Evolutionary conservation across 805 yeast species (phyloP).

Genomic region (Candida maris): DNA sequence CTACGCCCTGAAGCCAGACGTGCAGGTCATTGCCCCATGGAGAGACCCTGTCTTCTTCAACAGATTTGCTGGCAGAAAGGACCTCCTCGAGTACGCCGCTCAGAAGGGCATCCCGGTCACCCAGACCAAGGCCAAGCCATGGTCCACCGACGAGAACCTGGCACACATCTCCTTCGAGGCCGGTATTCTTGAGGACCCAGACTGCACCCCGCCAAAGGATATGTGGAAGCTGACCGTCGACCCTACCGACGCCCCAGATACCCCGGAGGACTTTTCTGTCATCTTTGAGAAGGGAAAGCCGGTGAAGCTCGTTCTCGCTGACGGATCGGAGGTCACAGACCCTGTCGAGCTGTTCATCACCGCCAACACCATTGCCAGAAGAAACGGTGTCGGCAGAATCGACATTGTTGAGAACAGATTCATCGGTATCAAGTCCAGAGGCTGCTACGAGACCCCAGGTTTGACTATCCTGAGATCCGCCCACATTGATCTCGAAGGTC

Average conservation of each 20-base stretch:
- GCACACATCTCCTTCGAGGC: slow-evolving; percentile 99
- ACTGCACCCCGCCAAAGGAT: slow-evolving; percentile 98
- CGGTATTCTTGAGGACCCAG: slow-evolving; percentile 98
- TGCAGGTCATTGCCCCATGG: slow-evolving; percentile 98
- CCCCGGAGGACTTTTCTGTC: slow-evolving; percentile 84
- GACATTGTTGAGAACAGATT: slow-evolving; percentile 99
- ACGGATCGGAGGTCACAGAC: slow-evolving; percentile 60
- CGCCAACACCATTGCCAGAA: slow-evolving; percentile 94
- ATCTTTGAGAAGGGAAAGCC: slow-evolving; percentile 87
- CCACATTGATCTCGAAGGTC: slow-evolving; percentile 95
- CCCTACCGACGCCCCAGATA: slow-evolving; percentile 91
- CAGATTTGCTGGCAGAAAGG: slow-evolving; percentile 98
- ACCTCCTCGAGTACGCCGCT: slow-evolving; percentile 89
- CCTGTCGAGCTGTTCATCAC: slow-evolving; percentile 90
- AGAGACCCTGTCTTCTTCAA: slow-evolving; percentile 93
- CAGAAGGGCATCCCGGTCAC: slow-evolving; percentile 89
- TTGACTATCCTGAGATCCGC: slow-evolving; percentile 89
- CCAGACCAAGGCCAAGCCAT: slow-evolving; percentile 98
- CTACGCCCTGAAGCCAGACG: slow-evolving; percentile 97
- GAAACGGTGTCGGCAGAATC: slow-evolving; percentile 99
- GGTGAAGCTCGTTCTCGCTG: slow-evolving; percentile 65
- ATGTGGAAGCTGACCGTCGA: slow-evolving; percentile 99
- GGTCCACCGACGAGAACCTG: slow-evolving; percentile 99
- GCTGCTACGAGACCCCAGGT: slow-evolving; percentile 99
- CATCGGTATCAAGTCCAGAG: slow-evolving; percentile 98